Base-by-base conservation (phyloP, 257 asterid species). In the Gentiana straminea region DNA sequence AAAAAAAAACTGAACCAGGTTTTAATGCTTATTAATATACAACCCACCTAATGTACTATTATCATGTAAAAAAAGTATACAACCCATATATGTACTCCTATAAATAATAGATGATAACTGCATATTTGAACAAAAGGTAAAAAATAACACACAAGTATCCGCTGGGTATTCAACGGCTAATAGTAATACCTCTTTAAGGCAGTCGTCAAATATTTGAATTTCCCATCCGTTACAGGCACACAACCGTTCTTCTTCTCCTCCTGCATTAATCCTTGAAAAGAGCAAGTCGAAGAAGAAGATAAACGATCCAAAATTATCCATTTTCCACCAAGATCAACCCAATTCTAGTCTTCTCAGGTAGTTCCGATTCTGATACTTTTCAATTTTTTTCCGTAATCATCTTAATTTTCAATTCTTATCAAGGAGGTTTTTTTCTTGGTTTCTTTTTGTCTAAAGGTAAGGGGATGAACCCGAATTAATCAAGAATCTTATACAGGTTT, bases 91-190 rank as follows among this genome's bases (percentile, higher is more conserved):
- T 24, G 24, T 24, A 24, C 24, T 24, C 24, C 24, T 24, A 24
- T 24, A 24, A 24, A 24, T 24, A 24, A 24, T 24, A 24, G 24
- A 24, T 24, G 24, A 24, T 24, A 24, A 24, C 24, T 24, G 24
- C 24, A 24, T 24, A 24, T 24, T 24, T 24, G 24, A 24, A 24
- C 24, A 24, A 24, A 24, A 24, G 24, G 24, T 24, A 24, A 24
- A 24, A 24, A 24, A 24, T 24, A 24, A 24, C 24, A 24, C 24
- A 24, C 24, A 24, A 24, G 24, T 0, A 24, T 24, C 24, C 46
- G 46, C 9, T 41, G 8, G 62, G 45, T 53, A 55, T 63, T 61
- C 64, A 82, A 79, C 89, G 95, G 81, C 82, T 76, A 78, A 51
- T 65, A 51, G 37, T 38, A 8, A 1, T 43, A 41, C 13, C 15